Base-by-base conservation (phyloP, 805 yeast genomes). In the Ogataea pilisensis region DNA sequence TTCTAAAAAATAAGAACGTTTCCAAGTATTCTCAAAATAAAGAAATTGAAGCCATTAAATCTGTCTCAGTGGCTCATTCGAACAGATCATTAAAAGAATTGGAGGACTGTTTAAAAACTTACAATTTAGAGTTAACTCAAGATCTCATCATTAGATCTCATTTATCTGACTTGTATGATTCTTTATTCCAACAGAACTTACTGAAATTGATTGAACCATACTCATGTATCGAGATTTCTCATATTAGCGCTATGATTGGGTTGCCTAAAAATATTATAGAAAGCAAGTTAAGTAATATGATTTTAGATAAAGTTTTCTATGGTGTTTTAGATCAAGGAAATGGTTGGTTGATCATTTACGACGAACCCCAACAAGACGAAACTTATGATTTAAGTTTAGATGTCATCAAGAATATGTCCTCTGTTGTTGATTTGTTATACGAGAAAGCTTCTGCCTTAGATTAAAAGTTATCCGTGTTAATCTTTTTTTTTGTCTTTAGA, bases 251-350 rank as follows among this genome's bases (percentile, higher is more conserved):
- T 53, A 78, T 85, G 54, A 86, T 95, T 44, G 97, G 96, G 6
- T 75, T 95, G 46, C 91, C 89, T 49, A 70, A 80, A 35, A 83
- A 80, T 48, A 95, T 88, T 59, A 88, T 93, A 25, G 99, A 93
- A 66, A 95, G 95, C 17, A 93, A 93, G 63, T 73, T 93, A 49
- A 82, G 95, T 36, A 97, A 91, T 65, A 91, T 93, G 98, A 91
- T 93, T 53, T 74, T 93, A 54, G 99, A 93, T 65, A 84, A 87
- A 57, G 85, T 89, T n/a, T 88, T 93, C 54, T 85, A 82, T 58
- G 99, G 99, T 35, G 98, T 93, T 28, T 72, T 93, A 52, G 99
- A 93, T 64, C 99, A 93, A 69, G 98, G 98, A 35, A 90, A 90
- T 61, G 99, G 99, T 8, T 93, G 97, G 96, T 74, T 93, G 54